These are phyloP conservation scores for Nothopassalora personata DNA, from an alignment of 2,329 filamentous ascomycete genomes.

Conservation along the genomic window DNA sequence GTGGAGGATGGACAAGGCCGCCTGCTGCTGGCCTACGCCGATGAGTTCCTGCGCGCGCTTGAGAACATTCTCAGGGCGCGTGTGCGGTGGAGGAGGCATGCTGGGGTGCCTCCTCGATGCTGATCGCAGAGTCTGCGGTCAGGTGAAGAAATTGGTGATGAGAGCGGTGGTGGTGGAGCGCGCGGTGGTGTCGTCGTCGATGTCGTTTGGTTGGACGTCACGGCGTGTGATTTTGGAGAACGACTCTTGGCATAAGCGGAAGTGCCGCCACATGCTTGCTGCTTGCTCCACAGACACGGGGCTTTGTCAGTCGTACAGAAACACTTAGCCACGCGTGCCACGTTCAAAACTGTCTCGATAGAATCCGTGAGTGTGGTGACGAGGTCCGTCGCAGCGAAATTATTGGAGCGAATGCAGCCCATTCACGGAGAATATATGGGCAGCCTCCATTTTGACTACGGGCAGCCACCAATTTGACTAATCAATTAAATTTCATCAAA, in stretches of 20 bases:
- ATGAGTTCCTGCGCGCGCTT: slow-evolving; percentile 98
- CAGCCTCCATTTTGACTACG: no score
- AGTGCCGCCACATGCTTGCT: background rate
- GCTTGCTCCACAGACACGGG: no score
- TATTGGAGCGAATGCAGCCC: no score
- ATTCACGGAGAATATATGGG: no score
- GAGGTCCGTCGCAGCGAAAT: no score
- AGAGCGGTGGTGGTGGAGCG: slow-evolving; percentile 43
- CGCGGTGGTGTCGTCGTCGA: slow-evolving; percentile 5
- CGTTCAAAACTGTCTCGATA: background rate
- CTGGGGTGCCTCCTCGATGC: slow-evolving; percentile 11
- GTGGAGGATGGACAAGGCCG: slow-evolving; percentile 89
- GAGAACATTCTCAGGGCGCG: slow-evolving; percentile 98
- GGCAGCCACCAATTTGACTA: no score
- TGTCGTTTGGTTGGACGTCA: background rate
- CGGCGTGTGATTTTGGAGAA: background rate
- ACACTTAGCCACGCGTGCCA: background rate
- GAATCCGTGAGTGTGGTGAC: background rate
- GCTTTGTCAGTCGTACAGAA: no score
- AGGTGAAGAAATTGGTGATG: slow-evolving; percentile 45
- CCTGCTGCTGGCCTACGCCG: slow-evolving; percentile 87
- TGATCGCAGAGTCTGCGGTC: slow-evolving; percentile 14
- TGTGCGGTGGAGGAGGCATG: slow-evolving; percentile 93
- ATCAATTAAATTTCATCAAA: no score
- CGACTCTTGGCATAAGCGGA: background rate